Evolutionary conservation across 192 early-diverging fungal genomes (phyloP).

Genomic region (Phlyctochytrium planicorne): DNA sequence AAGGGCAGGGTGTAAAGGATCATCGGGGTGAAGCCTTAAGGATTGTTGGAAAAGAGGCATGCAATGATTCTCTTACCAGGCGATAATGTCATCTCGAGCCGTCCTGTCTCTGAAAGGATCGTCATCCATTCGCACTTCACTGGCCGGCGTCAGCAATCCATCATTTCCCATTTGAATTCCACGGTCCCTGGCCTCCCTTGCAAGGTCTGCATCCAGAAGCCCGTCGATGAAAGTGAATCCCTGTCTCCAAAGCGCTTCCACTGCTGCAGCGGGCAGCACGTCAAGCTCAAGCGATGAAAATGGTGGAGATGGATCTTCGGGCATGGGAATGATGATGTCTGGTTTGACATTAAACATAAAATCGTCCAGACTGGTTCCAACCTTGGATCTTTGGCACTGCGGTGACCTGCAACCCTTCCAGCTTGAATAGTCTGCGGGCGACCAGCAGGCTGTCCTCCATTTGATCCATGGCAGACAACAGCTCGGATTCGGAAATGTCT

Average conservation of each 20-base stretch:
- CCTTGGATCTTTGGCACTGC: too few species aligned
- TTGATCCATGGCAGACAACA: constrained; percentile 22
- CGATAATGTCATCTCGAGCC: constrained; percentile 18
- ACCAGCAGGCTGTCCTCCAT: constrained; percentile 20
- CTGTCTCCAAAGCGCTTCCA: constrained; percentile 2
- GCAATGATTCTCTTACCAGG: constrained; percentile 2
- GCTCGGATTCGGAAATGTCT: constrained; percentile 20
- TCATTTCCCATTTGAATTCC: not conserved
- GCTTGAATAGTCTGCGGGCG: constrained; percentile 5
- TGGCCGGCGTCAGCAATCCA: constrained; percentile 9
- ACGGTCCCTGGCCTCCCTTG: not conserved
- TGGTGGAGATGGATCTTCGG: not conserved
- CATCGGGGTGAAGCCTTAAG: not conserved
- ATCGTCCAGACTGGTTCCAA: too few species aligned
- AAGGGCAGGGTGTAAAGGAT: constrained; percentile 11
- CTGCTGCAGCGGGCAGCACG: not conserved
- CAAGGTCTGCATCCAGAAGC: constrained; percentile 3
- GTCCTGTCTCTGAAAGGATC: constrained; percentile 20
- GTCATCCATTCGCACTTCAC: constrained; percentile 8
- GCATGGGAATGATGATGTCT: not conserved
- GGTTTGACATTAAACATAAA: not conserved
- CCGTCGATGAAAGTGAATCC: constrained; percentile 18
- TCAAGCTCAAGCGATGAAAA: not conserved
- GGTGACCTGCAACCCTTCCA: not conserved
- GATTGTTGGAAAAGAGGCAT: not conserved